These are phyloP conservation scores for Huntiella decipiens DNA, from an alignment of 2,329 filamentous ascomycete species.

Conservation along the genomic window DNA sequence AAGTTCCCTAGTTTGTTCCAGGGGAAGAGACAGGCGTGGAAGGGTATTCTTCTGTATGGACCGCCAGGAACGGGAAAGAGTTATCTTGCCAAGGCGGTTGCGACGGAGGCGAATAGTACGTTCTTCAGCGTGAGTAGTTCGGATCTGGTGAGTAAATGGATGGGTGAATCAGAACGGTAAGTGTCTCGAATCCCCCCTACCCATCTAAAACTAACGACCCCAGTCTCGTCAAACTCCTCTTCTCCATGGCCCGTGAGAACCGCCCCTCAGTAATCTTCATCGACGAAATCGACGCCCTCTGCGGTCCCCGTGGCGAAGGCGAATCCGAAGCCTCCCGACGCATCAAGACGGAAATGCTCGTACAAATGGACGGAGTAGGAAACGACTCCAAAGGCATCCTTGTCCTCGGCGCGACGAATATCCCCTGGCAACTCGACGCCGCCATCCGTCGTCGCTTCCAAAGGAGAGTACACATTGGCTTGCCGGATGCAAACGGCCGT, in stretches of 20 bases:
- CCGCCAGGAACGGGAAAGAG: slow-evolving; percentile 95
- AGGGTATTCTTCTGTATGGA: slow-evolving; percentile 88
- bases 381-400: slow-evolving; percentile 87
- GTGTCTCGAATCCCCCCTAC: slow-evolving; percentile 6
- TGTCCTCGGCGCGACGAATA: slow-evolving; percentile 91
- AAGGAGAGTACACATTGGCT: slow-evolving; percentile 80
- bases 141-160: slow-evolving; percentile 97
- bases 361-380: slow-evolving; percentile 98
- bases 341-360: slow-evolving; percentile 95
- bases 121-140: slow-evolving; percentile 98
- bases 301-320: slow-evolving; percentile 73
- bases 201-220: not conserved
- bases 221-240: slow-evolving; percentile 87
- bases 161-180: slow-evolving; percentile 96
- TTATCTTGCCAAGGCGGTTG: slow-evolving; percentile 91
- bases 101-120: slow-evolving; percentile 94
- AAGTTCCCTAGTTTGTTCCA: slow-evolving; percentile 95
- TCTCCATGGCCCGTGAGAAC: slow-evolving; percentile 95
- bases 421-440: slow-evolving; percentile 93
- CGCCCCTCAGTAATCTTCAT: slow-evolving; percentile 98
- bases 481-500: slow-evolving; percentile 72
- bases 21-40: slow-evolving; percentile 94
- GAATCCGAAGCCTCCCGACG: slow-evolving; percentile 93
- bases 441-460: slow-evolving; percentile 95
- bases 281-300: slow-evolving; percentile 92